Percentiles rank a stretch among this genome's conserved stretches.
phyloP scores from a whole-genome alignment of 495 filamentous ascomycete species.

The Penicillium egyptiacum region DNA sequence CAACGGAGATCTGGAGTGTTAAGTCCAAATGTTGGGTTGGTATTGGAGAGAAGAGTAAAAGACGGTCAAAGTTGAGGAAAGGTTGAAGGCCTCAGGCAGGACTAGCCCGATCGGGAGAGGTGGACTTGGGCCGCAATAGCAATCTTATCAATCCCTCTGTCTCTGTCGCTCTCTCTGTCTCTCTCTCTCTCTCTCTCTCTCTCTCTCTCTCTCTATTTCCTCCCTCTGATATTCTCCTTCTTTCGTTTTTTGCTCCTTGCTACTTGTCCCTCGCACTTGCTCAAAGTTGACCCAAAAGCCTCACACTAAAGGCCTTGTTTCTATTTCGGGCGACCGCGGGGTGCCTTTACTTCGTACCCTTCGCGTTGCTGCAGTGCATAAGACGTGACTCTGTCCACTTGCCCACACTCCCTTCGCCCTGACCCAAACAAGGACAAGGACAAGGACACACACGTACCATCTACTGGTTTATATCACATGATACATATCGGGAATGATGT shows the following conservation, averaged over 20 bases:
- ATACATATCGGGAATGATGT: slow-evolving; percentile 9
- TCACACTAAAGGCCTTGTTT: neutral
- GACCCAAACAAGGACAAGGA: neutral
- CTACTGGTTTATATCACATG: neutral
- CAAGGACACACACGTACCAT: neutral
- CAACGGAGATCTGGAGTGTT: slow-evolving; percentile 3
- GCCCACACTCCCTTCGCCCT: slow-evolving; percentile 6
- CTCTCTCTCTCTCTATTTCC: slow-evolving; percentile 5
- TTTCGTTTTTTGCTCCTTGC: neutral
- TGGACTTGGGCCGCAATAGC: slow-evolving; percentile 32
- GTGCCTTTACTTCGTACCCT: neutral
- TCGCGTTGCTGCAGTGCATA: neutral
- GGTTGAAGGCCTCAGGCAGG: slow-evolving; percentile 23
- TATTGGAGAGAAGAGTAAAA: slow-evolving; percentile 11
- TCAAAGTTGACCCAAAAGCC: neutral
- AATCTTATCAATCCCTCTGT: slow-evolving; percentile 14
- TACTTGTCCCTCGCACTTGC: neutral
- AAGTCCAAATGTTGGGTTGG: slow-evolving; percentile 7
- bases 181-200: slow-evolving; percentile 3
- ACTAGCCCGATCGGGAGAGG: slow-evolving; percentile 23
- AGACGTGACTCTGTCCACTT: neutral
- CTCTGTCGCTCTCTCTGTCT: neutral
- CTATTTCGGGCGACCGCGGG: slow-evolving; percentile 5
- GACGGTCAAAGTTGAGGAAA: slow-evolving; percentile 9
- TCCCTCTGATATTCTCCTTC: neutral